Percentiles rank a stretch among this genome's conserved stretches.
Conservation (phyloP, 257 asterid genomes). For the Fraxinus cuspidata region DNA sequence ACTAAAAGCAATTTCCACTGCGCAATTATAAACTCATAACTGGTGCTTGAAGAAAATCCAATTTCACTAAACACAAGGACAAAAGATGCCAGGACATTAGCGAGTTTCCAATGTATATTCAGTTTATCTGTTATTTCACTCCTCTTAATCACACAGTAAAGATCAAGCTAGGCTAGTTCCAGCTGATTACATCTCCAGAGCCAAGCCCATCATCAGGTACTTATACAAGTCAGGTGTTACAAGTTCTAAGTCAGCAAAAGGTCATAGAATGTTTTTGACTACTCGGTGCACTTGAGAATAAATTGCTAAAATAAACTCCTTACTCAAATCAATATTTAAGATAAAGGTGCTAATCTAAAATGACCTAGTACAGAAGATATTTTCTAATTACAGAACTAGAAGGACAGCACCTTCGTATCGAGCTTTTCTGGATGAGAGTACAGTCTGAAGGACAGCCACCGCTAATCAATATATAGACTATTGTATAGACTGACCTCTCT, state of each 20-base stretch:
- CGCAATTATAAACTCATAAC: not conserved
- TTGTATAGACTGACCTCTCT: too few species aligned
- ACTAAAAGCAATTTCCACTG: conserved; percentile 1
- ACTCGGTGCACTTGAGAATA: not conserved
- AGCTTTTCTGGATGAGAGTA: too few species aligned
- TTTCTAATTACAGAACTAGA: not conserved
- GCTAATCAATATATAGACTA: too few species aligned
- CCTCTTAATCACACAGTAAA: not conserved
- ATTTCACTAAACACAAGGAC: not conserved
- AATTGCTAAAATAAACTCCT: not conserved
- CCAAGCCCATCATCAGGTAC: not conserved
- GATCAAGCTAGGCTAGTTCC: not conserved
- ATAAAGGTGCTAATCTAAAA: not conserved
- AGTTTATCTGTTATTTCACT: not conserved
- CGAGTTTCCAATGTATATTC: not conserved
- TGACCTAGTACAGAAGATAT: not conserved
- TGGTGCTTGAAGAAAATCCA: not conserved
- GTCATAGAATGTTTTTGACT: not conserved
- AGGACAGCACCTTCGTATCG: too few species aligned
- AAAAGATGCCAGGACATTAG: not conserved
- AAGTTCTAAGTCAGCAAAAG: not conserved
- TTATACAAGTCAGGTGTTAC: not conserved
- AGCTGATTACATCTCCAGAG: not conserved
- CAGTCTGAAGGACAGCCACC: too few species aligned
- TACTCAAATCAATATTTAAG: not conserved